phyloP scores from a whole-genome alignment of 306 rosid species.

The Elaeagnus macrophylla region DNA sequence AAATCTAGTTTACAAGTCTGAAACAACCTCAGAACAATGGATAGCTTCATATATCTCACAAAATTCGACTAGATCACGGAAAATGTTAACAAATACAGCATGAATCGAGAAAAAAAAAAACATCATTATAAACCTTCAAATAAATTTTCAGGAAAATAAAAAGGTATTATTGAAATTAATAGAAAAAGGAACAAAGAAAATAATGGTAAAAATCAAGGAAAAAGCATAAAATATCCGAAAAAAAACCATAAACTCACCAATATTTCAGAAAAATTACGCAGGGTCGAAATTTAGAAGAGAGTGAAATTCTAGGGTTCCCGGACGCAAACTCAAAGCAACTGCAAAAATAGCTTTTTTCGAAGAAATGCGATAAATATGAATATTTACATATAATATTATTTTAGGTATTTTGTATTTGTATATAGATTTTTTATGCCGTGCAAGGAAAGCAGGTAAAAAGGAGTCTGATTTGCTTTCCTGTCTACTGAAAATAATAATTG shows the following conservation, averaged over 20 bases:
- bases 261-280: constrained; percentile 29
- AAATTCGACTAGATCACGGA: constrained; percentile 4
- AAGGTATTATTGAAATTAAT: constrained; percentile 5
- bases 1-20: constrained; percentile 1
- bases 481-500: not conserved
- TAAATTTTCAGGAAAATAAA: constrained; percentile 2
- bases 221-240: constrained; percentile 11
- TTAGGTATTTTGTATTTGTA: not conserved
- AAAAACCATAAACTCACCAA: constrained; percentile 33
- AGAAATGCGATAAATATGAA: constrained; percentile 24
- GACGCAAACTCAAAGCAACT: constrained; percentile 17
- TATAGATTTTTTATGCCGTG: constrained; percentile 20
- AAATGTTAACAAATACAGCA: not conserved
- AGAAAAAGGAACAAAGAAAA: constrained; percentile 12
- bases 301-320: constrained; percentile 32
- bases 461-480: constrained; percentile 13
- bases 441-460: constrained; percentile 19
- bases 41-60: not conserved
- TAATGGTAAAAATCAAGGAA: constrained; percentile 12
- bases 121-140: constrained; percentile 14
- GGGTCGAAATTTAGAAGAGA: constrained; percentile 19
- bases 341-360: constrained; percentile 12
- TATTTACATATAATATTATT: constrained; percentile 10
- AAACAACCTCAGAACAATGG: not conserved
- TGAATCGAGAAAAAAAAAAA: constrained; percentile 11